Base-by-base conservation (phyloP, 257 asterid genomes). In the Jasminum sambac region DNA sequence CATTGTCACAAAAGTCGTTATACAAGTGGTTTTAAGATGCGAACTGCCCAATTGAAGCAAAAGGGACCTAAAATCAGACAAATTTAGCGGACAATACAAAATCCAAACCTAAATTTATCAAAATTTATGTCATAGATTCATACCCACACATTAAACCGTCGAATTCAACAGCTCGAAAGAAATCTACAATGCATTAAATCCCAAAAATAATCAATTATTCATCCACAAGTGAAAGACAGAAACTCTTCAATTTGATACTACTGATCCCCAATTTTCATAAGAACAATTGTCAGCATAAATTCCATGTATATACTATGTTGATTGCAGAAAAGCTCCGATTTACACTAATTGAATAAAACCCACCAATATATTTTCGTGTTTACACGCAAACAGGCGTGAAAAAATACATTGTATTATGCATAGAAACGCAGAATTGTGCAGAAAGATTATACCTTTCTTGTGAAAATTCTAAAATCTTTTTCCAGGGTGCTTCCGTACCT, bases 401-500 rank as follows among this genome's bases (percentile, higher is more conserved):
- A 52, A 40, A 74, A 61, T 59, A 69, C 69, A 13, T 44, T 16
- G 55, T n/a, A 60, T 36, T 36, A 3, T 41, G 2, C 63, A 48
- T 12, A 60, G 44, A 52, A 58, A 62, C 23, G 5, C 37, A 7
- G 38, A 48, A n/a, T 48, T 48, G 43, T n/a, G 1, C 10, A 63
- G 13, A 26, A 67, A 61, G 58, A 55, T 13, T 74, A 59, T 74
- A 81, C 85, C 78, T 37, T 46, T 26, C 17, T 66, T 5, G 44
- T n/a, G 21, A 21, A 19, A 8, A 16, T 62, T 43, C 57, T 12
- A 76, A 72, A 68, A 55, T 8, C 43, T 41, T 10, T 12, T n/a
- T 16, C 67, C 67, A 57, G 65, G 64, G 5, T 72, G 41, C 41
- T 21, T 19, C 72, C 63, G 25, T 17, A 38, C 5, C 69, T 63